Evolutionary conservation across 225 moss, liverwort and hornwort genomes (phyloP), one percentile per base, ranked within the genome.

Genomic region (Lunularia cruciata): DNA sequence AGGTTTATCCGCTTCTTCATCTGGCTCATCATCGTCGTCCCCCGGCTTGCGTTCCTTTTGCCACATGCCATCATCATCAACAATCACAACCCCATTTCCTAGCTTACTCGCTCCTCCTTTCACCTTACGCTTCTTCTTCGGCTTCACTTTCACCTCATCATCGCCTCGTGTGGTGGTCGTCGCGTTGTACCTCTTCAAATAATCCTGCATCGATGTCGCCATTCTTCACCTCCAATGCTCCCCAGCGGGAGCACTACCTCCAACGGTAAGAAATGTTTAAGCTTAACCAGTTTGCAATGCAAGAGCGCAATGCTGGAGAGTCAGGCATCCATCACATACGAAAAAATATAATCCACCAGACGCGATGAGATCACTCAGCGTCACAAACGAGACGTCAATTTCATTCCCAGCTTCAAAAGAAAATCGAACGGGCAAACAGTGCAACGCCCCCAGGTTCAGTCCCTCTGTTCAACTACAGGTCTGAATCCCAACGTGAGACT

Each of bases 21-120:
- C 86, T 23, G 79, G 73, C 60, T 85, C 87, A 7, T 83, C 84
- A 52, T 85, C 87, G 3, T 88, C 86, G 23, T 63, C 72, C 63
- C 89, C 93, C 51, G 84, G 81, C 12, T 83, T 83, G 30, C 69
- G 58, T 62, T 73, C 86, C 65, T 81, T 88, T 63, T 92, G 82
- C 95, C 95, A 95, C 8, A 48, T 60, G 14, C 79, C 83, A 79
- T 92, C 95, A 49, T 84, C 80, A 38, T 95, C 95, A 19, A 95
- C 86, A 31, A 95, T 91, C 15, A 92, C 64, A 59, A 92, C 78
- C 46, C 86, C 94, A 33, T 68, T 32, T 9, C 77, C 72, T 48
- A 71, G 53, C 71, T 60, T 72, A n/a, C 47, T 78, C 55, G 55
- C 71, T 40, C 63, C 69, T 9, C 6, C 75, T 42, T 25, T 30